A percentile compares a stretch with the other conserved stretches of the same genome.
These are phyloP conservation scores for Cutaneotrichosporon arboriforme DNA, from an alignment of 1,284 basidiomycete genomes.

Conservation along the genomic window DNA sequence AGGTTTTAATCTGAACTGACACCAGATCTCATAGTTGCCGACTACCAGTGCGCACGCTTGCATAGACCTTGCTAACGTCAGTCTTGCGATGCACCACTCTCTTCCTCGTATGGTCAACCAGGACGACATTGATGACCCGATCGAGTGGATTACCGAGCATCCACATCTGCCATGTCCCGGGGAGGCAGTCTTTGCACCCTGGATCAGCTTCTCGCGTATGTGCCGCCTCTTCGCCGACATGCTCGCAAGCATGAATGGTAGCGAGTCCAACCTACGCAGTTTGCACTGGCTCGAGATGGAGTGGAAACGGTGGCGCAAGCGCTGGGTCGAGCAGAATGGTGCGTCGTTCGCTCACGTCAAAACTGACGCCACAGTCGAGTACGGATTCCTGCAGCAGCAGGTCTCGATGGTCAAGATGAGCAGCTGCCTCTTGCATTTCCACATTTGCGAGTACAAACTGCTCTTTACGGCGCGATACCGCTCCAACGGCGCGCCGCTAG, in stretches of 20 bases:
- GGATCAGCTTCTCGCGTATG: conserved; percentile 26
- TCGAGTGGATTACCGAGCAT: conserved; percentile 32
- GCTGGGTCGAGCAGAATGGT: conserved; percentile 29
- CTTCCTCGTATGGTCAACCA: conserved; percentile 27
- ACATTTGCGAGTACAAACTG: conserved; percentile 27
- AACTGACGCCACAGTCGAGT: conserved; percentile 12
- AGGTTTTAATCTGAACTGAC: neutral
- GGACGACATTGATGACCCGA: conserved; percentile 24
- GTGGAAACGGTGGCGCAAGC: conserved; percentile 24
- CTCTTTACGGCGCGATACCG: conserved; percentile 22
- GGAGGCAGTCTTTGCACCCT: conserved; percentile 32
- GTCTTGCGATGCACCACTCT: conserved; percentile 27
- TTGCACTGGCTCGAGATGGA: conserved; percentile 29
- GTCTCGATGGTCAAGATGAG: conserved; percentile 21
- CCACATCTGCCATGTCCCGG: conserved; percentile 27
- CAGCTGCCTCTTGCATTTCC: conserved; percentile 23
- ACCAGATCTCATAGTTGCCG: conserved; percentile 26
- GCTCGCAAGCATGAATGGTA: conserved; percentile 27
- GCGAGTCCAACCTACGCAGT: conserved; percentile 23
- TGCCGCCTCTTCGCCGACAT: conserved; percentile 25
- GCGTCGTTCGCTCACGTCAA: neutral
- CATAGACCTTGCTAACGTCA: neutral
- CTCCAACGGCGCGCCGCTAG: conserved; percentile 11
- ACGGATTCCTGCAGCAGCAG: conserved; percentile 19
- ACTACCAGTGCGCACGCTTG: conserved; percentile 22